phyloP scores from a whole-genome alignment of 495 filamentous ascomycete species.

The Penicillium angulare region DNA sequence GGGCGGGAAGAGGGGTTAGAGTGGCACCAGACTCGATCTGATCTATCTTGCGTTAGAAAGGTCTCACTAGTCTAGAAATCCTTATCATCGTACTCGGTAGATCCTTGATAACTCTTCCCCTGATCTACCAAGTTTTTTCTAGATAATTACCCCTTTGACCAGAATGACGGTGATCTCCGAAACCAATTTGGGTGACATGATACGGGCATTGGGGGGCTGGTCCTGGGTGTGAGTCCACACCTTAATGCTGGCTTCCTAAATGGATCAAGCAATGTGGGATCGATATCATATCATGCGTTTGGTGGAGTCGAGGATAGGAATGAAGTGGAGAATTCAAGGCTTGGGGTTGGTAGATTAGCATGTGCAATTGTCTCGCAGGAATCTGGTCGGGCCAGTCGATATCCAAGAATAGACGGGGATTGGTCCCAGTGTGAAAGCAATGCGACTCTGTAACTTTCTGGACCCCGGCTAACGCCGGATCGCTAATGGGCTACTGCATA shows the following conservation, averaged over 20 bases:
- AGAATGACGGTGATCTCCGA: constrained; percentile 4
- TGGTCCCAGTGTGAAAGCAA: constrained; percentile 16
- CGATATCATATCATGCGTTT: constrained; percentile 25
- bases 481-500: constrained; percentile 18
- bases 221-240: no score
- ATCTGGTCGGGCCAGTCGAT: constrained; percentile 7
- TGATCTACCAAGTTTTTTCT: constrained; percentile 6
- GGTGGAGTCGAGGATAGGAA: no score
- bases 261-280: constrained; percentile 18
- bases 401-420: constrained; percentile 7
- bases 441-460: constrained; percentile 33
- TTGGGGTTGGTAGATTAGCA: constrained; percentile 6
- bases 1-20: constrained; percentile 12
- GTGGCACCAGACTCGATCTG: constrained; percentile 13
- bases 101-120: not conserved
- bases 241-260: no score
- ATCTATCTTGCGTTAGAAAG: constrained; percentile 1
- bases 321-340: constrained; percentile 2
- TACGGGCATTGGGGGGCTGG: no score
- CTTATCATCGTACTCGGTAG: constrained; percentile 6
- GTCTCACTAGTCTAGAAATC: no score
- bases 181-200: no score
- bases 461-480: constrained; percentile 30
- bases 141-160: not conserved
- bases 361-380: constrained; percentile 20